These are phyloP conservation scores for Citrus maxima DNA, from an alignment of 345 rosid species.

Conservation along the genomic window DNA sequence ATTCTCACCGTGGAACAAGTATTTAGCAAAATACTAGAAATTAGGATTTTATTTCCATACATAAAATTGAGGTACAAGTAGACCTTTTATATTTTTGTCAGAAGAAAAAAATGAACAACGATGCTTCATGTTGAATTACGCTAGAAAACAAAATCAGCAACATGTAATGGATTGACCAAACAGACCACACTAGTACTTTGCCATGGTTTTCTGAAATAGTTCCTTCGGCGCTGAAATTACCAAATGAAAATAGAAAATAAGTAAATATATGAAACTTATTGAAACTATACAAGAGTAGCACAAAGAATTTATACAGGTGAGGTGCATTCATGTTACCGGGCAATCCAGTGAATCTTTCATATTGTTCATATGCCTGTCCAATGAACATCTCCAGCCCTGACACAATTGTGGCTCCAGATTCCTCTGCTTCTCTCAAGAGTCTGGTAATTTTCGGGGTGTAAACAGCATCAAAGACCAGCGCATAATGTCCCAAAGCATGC, in stretches of 20 bases:
- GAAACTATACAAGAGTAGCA: neutral
- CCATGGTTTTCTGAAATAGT: conserved; percentile 56
- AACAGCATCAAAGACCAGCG: conserved; percentile 83
- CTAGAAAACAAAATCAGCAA: neutral
- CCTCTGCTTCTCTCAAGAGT: conserved; percentile 79
- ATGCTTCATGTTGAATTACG: neutral
- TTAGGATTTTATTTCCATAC: neutral
- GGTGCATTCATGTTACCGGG: conserved; percentile 42
- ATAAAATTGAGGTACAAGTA: neutral
- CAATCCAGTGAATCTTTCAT: conserved; percentile 76
- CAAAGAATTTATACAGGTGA: neutral
- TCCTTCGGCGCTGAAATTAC: conserved; percentile 76
- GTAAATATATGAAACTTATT: neutral
- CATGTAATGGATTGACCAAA: neutral
- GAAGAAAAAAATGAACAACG: neutral
- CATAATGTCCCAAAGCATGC: conserved; percentile 65
- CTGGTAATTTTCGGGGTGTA: conserved; percentile 83
- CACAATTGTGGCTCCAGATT: conserved; percentile 67
- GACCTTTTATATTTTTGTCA: too few species aligned
- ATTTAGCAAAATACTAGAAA: neutral
- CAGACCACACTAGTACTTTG: conserved; percentile 41
- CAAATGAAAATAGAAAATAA: neutral
- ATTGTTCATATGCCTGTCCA: conserved; percentile 87
- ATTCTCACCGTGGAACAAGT: neutral
- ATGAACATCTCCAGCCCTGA: conserved; percentile 90